Evolutionary conservation across 768 basidiomycete genomes (phyloP).

Genomic region (Tylopilus vinaceipallidus): DNA sequence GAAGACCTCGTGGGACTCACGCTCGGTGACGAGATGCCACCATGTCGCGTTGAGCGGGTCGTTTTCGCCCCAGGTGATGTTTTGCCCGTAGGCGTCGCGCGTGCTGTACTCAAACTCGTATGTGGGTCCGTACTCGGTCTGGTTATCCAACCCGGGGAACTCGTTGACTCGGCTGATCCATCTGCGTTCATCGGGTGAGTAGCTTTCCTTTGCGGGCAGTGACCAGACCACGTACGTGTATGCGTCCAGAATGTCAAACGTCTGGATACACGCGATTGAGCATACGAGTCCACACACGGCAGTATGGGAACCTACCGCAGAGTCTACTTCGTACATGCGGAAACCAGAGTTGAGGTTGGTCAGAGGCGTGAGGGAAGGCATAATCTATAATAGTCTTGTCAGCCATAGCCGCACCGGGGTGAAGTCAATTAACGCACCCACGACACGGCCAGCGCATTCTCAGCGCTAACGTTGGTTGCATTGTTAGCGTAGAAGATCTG

Average conservation of each 20-base stretch:
- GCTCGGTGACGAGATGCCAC: conserved; percentile 77
- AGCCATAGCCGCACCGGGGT: background rate
- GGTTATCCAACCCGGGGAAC: conserved; percentile 54
- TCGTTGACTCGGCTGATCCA: conserved; percentile 63
- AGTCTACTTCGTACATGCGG: conserved; percentile 36
- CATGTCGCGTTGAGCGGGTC: conserved; percentile 77
- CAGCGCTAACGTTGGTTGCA: conserved; percentile 52
- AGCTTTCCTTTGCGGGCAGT: background rate
- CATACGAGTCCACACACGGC: background rate
- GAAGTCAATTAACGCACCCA: conserved; percentile 37
- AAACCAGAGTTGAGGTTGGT: background rate
- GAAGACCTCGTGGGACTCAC: conserved; percentile 34
- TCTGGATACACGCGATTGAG: conserved; percentile 38
- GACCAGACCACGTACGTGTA: conserved; percentile 52
- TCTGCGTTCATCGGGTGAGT: conserved; percentile 33
- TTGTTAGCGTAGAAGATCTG: conserved; percentile 75
- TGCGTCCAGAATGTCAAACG: conserved; percentile 71
- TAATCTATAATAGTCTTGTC: no score
- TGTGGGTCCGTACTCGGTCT: conserved; percentile 57
- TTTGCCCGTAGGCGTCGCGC: conserved; percentile 59
- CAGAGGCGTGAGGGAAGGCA: no score
- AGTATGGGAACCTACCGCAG: conserved; percentile 21
- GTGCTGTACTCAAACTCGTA: conserved; percentile 64
- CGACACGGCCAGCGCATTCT: conserved; percentile 49
- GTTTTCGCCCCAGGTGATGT: conserved; percentile 50